phyloP scores from a whole-genome alignment of 164 flowering plant species.

The Umbellularia californica region DNA sequence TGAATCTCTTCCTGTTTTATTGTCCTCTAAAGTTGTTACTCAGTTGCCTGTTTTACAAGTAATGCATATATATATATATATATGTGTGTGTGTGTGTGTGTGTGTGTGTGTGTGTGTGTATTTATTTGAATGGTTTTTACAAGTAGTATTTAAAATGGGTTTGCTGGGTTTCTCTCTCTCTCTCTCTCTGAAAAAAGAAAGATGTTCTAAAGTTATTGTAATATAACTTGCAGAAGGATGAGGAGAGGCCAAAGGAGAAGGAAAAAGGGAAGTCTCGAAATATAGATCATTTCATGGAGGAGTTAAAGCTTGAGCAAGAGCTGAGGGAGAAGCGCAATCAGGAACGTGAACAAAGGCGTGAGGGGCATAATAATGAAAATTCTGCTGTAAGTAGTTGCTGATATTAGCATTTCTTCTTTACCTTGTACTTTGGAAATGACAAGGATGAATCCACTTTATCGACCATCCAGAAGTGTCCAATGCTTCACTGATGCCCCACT shows the following conservation, averaged over 20 bases:
- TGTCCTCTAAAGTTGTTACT: no score
- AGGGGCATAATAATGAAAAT: conserved; percentile 63
- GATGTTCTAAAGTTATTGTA: neutral
- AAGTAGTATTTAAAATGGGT: no score
- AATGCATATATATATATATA: no score
- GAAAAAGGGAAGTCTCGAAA: conserved; percentile 88
- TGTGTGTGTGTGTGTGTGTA: no score
- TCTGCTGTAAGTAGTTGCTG: conserved; percentile 54
- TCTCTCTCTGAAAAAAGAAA: neutral
- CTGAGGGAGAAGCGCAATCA: conserved; percentile 92
- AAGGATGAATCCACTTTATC: neutral
- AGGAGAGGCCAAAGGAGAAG: conserved; percentile 82
- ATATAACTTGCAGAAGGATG: conserved; percentile 52
- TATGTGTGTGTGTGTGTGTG: no score
- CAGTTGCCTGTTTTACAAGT: no score
- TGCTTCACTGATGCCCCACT: neutral
- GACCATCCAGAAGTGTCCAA: neutral
- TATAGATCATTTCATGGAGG: conserved; percentile 98
- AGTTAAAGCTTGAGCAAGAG: conserved; percentile 93
- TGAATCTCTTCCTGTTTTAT: no score
- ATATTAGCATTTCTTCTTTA: neutral
- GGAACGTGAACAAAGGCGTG: conserved; percentile 85
- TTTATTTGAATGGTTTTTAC: no score
- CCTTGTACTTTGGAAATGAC: neutral
- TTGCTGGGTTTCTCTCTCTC: no score